These are phyloP conservation scores for Friedmanniomyces simplex DNA, from an alignment of 495 filamentous ascomycete genomes.

Conservation along the genomic window DNA sequence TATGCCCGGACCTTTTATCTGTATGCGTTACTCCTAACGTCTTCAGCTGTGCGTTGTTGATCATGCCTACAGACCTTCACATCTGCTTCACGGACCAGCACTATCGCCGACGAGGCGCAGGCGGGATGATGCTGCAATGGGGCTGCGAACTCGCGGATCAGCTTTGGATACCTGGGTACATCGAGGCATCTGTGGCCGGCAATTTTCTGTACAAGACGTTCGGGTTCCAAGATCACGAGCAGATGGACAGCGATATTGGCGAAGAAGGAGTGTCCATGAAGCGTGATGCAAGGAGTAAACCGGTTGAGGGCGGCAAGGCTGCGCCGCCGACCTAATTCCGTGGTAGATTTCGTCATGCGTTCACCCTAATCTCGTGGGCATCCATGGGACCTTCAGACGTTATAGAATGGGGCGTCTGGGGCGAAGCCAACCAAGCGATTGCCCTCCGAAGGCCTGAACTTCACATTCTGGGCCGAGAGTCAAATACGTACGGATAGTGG, in stretches of 20 bases:
- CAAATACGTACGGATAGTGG: not conserved
- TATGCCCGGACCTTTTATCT: constrained; percentile 6
- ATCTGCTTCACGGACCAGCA: constrained; percentile 17
- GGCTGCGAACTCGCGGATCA: constrained; percentile 18
- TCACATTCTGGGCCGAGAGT: constrained; percentile 9
- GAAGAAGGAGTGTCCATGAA: constrained; percentile 8
- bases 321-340: not conserved
- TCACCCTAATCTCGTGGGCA: not conserved
- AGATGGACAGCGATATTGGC: not conserved
- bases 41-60: not conserved
- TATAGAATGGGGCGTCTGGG: constrained; percentile 26
- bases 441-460: constrained; percentile 33
- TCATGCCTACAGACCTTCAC: constrained; percentile 10
- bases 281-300: constrained; percentile 4
- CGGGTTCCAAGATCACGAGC: constrained; percentile 11
- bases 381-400: not conserved
- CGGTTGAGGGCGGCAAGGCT: constrained; percentile 1
- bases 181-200: constrained; percentile 12
- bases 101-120: constrained; percentile 14
- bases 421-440: constrained; percentile 30
- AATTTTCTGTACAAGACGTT: constrained; percentile 18
- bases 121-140: constrained; percentile 17
- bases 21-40: constrained; percentile 1
- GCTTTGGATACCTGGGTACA: constrained; percentile 10
- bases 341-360: no score